Evolutionary conservation across 495 filamentous ascomycete genomes (phyloP).

Genomic region (Lophium mytilinum): DNA sequence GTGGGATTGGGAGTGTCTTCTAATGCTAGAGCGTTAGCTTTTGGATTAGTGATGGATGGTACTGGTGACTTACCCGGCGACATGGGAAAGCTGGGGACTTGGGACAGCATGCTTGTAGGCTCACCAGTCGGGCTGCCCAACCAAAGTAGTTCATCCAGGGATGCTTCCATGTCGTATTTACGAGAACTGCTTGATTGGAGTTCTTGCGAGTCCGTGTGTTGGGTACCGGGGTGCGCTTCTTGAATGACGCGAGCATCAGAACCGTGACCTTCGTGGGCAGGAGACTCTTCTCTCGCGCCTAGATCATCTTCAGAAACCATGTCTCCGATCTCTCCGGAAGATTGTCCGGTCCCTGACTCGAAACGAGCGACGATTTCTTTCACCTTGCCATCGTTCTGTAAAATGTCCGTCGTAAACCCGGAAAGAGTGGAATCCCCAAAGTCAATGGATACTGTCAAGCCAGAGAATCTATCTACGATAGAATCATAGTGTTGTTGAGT

Average conservation of each 20-base stretch:
- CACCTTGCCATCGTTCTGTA: conserved; percentile 23
- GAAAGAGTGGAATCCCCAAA: conserved; percentile 8
- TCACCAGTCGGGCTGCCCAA: too few species aligned
- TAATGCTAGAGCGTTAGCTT: too few species aligned
- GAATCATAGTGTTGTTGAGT: too few species aligned
- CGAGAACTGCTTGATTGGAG: too few species aligned
- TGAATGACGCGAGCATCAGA: too few species aligned
- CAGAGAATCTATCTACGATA: neutral
- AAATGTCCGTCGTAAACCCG: conserved; percentile 9
- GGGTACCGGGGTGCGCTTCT: too few species aligned
- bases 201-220: too few species aligned
- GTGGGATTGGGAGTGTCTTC: neutral
- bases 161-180: too few species aligned
- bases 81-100: too few species aligned
- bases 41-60: neutral
- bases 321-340: neutral
- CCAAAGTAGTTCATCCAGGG: too few species aligned
- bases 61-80: neutral
- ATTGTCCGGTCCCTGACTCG: conserved; percentile 3
- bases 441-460: conserved; percentile 7
- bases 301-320: conserved; percentile 2
- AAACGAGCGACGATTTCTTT: conserved; percentile 20
- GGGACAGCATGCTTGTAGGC: too few species aligned
- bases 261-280: too few species aligned
- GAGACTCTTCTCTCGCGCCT: neutral